These are phyloP conservation scores for Stachybotrys elegans DNA, from an alignment of 2,329 filamentous ascomycete species.

Conservation along the genomic window DNA sequence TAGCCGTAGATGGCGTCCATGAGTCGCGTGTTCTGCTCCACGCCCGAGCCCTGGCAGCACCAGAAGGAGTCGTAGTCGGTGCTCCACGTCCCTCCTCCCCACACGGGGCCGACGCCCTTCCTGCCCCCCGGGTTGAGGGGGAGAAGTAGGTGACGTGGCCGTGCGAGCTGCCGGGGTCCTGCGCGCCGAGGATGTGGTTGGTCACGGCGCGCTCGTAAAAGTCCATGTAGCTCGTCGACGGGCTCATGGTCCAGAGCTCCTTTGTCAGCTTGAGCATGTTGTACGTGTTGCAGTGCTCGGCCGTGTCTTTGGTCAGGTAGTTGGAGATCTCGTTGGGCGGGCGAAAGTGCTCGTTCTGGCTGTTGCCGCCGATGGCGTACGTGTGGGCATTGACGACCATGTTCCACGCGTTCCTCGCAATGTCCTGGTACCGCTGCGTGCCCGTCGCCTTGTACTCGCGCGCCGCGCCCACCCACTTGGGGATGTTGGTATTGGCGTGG, in stretches of 20 bases:
- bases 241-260: constrained; percentile 42
- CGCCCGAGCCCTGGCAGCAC: constrained; percentile 47
- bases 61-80: constrained; percentile 48
- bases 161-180: constrained; percentile 36
- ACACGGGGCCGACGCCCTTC: constrained; percentile 45
- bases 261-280: constrained; percentile 53
- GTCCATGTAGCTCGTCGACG: constrained; percentile 40
- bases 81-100: constrained; percentile 50
- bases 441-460: constrained; percentile 45
- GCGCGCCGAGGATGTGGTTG: constrained; percentile 46
- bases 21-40: constrained; percentile 50
- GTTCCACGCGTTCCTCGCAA: constrained; percentile 45
- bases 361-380: constrained; percentile 51
- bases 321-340: constrained; percentile 38
- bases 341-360: constrained; percentile 47
- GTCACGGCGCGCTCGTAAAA: constrained; percentile 46
- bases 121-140: constrained; percentile 40
- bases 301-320: constrained; percentile 39
- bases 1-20: constrained; percentile 48
- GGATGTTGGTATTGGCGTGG: constrained; percentile 49
- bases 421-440: constrained; percentile 36
- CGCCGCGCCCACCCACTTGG: constrained; percentile 48
- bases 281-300: constrained; percentile 49
- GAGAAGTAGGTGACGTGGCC: constrained; percentile 51
- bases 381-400: constrained; percentile 41